Percentiles rank a stretch among this genome's conserved stretches.
phyloP scores from a whole-genome alignment of 2,329 filamentous ascomycete species.

The Cordyceps pruinosa region DNA sequence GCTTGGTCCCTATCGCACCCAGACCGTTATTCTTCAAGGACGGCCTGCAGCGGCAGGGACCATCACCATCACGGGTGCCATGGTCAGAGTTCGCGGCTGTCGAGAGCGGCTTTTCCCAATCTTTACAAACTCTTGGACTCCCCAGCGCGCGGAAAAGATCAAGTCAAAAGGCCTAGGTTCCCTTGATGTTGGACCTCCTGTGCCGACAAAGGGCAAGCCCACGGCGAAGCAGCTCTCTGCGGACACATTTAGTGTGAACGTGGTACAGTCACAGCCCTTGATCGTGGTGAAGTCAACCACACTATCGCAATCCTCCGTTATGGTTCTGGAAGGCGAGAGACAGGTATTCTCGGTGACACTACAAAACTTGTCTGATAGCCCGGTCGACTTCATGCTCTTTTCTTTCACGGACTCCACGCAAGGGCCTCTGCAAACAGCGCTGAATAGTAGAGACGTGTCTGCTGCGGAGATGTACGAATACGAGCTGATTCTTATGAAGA shows the following conservation, averaged over 20 bases:
- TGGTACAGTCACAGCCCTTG: constrained; percentile 73
- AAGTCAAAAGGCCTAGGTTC: constrained; percentile 65
- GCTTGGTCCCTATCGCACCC: constrained; percentile 76
- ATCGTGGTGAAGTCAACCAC: constrained; percentile 69
- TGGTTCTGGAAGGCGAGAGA: constrained; percentile 87
- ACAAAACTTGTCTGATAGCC: constrained; percentile 67
- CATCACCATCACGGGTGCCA: constrained; percentile 69
- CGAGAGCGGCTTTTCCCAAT: constrained; percentile 78
- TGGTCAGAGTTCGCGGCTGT: constrained; percentile 74
- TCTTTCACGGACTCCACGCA: constrained; percentile 88
- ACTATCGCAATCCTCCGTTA: constrained; percentile 75
- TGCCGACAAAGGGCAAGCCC: constrained; percentile 32
- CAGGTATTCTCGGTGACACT: constrained; percentile 72
- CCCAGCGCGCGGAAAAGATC: constrained; percentile 62
- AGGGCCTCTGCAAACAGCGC: constrained; percentile 64
- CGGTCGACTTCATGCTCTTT: constrained; percentile 78
- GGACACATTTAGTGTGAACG: constrained; percentile 56
- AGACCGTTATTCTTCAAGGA: constrained; percentile 66
- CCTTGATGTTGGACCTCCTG: constrained; percentile 35
- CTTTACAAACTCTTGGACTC: constrained; percentile 69
- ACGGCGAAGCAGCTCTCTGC: constrained; percentile 37
- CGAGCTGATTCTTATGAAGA: constrained; percentile 69
- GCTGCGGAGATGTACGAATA: constrained; percentile 79
- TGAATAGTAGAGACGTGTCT: constrained; percentile 69
- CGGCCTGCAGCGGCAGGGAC: constrained; percentile 60